A percentile compares a stretch with the other conserved stretches of the same genome.
Conservation (phyloP, 495 filamentous ascomycete genomes). For the Aspergillus nanangensis region DNA sequence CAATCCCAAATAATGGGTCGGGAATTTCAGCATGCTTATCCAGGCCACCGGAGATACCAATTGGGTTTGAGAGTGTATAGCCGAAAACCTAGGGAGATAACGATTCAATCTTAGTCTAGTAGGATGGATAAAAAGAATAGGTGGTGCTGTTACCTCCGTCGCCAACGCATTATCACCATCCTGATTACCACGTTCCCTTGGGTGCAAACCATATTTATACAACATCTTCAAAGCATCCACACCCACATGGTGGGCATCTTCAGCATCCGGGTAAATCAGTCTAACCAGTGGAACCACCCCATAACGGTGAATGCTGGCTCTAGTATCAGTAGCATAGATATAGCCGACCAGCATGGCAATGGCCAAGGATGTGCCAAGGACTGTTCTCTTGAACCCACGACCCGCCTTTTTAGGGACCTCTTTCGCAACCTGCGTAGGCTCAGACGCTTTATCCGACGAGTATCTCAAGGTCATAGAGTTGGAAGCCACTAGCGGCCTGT, state of each 20-base stretch:
- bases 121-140: no score
- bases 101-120: no score
- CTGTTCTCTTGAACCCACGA: constrained; percentile 34
- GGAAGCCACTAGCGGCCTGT: constrained; percentile 12
- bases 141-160: constrained; percentile 52
- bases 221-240: constrained; percentile 55
- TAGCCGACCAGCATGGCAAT: constrained; percentile 52
- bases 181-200: constrained; percentile 65
- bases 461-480: constrained; percentile 19
- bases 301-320: constrained; percentile 79
- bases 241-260: constrained; percentile 82
- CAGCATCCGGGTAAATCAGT: constrained; percentile 71
- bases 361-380: constrained; percentile 54
- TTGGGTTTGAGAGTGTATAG: constrained; percentile 71
- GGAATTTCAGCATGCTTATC: constrained; percentile 92
- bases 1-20: constrained; percentile 73
- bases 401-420: constrained; percentile 30
- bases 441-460: constrained; percentile 21
- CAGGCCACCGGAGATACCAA: constrained; percentile 87
- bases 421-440: constrained; percentile 22
- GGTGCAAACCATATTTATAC: constrained; percentile 55
- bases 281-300: constrained; percentile 72
- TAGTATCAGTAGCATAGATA: constrained; percentile 84
- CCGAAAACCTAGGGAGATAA: constrained; percentile 81
- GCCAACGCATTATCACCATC: constrained; percentile 47